Evolutionary conservation across 1,284 basidiomycete species (phyloP).

Genomic region (Irpex sp.): DNA sequence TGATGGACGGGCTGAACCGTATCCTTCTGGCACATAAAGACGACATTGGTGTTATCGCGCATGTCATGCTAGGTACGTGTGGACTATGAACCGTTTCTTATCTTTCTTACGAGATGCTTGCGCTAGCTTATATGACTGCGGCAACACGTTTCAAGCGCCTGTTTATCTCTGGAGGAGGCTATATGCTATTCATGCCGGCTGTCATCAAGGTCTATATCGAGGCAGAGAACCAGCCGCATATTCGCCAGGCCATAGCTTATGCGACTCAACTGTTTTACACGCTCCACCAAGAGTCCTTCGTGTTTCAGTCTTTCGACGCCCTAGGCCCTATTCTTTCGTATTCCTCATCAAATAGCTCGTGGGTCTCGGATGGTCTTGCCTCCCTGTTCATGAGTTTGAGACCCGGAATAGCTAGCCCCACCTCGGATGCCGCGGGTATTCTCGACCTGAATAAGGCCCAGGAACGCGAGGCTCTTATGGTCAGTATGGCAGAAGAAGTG

Average conservation of each 20-base stretch:
- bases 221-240: constrained; percentile 48
- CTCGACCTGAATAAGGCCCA: constrained; percentile 61
- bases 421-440: constrained; percentile 63
- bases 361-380: constrained; percentile 51
- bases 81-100: background rate
- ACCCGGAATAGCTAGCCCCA: constrained; percentile 32
- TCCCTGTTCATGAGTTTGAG: constrained; percentile 54
- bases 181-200: constrained; percentile 68
- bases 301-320: constrained; percentile 71
- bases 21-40: constrained; percentile 65
- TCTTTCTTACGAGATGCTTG: background rate
- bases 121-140: constrained; percentile 60
- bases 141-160: constrained; percentile 75
- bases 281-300: constrained; percentile 70
- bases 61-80: constrained; percentile 62
- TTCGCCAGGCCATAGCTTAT: constrained; percentile 70
- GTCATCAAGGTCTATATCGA: constrained; percentile 68
- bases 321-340: constrained; percentile 53
- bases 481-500: constrained; percentile 64
- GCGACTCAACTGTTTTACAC: constrained; percentile 71
- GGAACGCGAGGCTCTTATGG: constrained; percentile 70
- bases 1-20: constrained; percentile 67
- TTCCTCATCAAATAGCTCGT: constrained; percentile 43
- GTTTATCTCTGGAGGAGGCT: constrained; percentile 69
- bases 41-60: constrained; percentile 69